Percentiles rank a stretch among this genome's conserved stretches.
These are phyloP conservation scores for Danielozyma ontarioensis DNA, from an alignment of 805 yeast genomes.

Conservation along the genomic window DNA sequence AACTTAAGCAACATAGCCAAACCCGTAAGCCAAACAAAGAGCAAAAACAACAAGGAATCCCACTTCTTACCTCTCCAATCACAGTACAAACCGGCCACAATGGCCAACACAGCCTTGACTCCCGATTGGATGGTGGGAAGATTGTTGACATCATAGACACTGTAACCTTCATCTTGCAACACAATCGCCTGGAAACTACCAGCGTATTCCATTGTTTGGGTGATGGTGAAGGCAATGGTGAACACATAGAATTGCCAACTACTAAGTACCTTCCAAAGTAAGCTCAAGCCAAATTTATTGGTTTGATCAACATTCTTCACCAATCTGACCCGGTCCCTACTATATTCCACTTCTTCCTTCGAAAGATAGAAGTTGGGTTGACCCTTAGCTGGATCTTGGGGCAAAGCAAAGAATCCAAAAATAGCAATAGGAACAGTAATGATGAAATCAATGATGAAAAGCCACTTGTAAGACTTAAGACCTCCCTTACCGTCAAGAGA, in stretches of 20 bases:
- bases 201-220: background rate
- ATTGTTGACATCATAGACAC: slow-evolving; percentile 2
- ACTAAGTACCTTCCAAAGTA: no score
- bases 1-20: slow-evolving; percentile 1
- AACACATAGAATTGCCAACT: no score
- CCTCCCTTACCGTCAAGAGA: background rate
- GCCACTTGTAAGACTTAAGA: background rate
- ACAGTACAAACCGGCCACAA: slow-evolving; percentile 1
- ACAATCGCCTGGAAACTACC: slow-evolving; percentile 10
- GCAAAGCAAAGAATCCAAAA: background rate
- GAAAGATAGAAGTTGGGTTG: slow-evolving; percentile 27
- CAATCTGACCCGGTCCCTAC: no score
- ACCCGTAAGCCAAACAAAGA: slow-evolving; percentile 2
- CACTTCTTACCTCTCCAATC: slow-evolving; percentile 3
- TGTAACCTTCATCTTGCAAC: slow-evolving; percentile 1
- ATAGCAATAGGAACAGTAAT: background rate
- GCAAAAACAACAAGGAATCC: background rate
- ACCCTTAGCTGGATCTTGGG: no score
- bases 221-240: background rate
- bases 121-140: slow-evolving; percentile 2
- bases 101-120: slow-evolving; percentile 1
- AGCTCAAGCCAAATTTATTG: no score
- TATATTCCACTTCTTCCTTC: slow-evolving; percentile 36
- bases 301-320: no score
- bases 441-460: background rate